A percentile compares a stretch with the other conserved stretches of the same genome.
Conservation (phyloP, 2,329 filamentous ascomycete species). For the Cryphonectria parasitica region DNA sequence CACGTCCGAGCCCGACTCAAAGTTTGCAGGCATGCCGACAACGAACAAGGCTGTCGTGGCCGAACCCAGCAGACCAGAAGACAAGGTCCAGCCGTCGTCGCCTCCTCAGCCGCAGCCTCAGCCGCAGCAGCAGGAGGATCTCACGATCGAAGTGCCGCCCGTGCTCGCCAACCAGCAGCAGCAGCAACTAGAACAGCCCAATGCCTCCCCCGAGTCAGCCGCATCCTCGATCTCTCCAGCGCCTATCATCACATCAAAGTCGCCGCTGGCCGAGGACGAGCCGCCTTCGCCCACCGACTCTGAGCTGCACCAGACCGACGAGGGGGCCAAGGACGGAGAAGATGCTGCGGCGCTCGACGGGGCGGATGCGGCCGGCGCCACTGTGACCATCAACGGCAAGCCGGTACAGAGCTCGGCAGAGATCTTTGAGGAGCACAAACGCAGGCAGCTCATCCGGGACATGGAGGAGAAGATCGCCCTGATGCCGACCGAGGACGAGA, state of each 20-base stretch:
- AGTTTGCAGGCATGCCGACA: constrained; percentile 26
- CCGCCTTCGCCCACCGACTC: constrained; percentile 19
- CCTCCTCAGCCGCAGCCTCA: constrained; percentile 4
- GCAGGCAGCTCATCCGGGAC: constrained; percentile 46
- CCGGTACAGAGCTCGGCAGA: constrained; percentile 37
- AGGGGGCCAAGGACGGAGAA: constrained; percentile 35
- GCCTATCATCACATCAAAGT: background rate
- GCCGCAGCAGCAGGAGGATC: constrained; percentile 1
- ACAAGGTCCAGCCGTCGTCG: constrained; percentile 24
- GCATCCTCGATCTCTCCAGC: background rate
- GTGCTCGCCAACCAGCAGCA: constrained; percentile 23
- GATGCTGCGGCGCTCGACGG: background rate
- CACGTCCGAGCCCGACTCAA: constrained; percentile 21
- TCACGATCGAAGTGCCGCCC: constrained; percentile 20
- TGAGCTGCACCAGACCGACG: constrained; percentile 38
- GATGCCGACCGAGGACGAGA: constrained; percentile 38
- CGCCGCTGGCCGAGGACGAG: constrained; percentile 19
- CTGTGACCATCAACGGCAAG: constrained; percentile 28
- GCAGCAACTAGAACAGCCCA: constrained; percentile 9
- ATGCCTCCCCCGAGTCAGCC: constrained; percentile 1
- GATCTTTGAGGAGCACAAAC: constrained; percentile 48
- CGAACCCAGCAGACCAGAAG: constrained; percentile 13
- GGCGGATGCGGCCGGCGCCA: constrained; percentile 1
- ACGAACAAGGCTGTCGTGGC: constrained; percentile 17
- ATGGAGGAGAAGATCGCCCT: constrained; percentile 60